These are phyloP conservation scores for Lumnitzera littorea DNA, from an alignment of 345 rosid genomes.

Conservation along the genomic window DNA sequence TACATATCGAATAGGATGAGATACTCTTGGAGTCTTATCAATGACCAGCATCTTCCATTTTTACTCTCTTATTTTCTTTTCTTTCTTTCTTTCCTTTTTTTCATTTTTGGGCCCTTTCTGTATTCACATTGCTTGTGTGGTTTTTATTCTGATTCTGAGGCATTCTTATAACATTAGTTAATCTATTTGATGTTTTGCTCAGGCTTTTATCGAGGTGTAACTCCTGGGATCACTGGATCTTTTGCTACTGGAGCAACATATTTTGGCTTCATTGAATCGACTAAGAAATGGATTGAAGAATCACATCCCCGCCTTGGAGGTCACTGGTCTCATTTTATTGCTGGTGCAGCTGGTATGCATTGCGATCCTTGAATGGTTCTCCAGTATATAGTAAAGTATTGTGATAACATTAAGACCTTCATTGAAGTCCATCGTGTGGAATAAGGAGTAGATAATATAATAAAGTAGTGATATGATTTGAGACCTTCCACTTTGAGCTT, in stretches of 20 bases:
- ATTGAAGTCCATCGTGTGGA: no score
- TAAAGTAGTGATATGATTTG: no score
- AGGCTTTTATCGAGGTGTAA: conserved; percentile 91
- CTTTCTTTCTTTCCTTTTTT: no score
- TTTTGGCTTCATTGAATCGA: conserved; percentile 94
- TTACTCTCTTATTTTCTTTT: no score
- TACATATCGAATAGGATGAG: no score
- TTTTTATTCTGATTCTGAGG: neutral
- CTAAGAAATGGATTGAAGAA: conserved; percentile 86
- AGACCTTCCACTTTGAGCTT: no score
- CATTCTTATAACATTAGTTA: conserved; percentile 1
- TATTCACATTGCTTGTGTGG: neutral
- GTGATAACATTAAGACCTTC: no score
- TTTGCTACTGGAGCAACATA: conserved; percentile 95
- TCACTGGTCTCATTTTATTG: conserved; percentile 86
- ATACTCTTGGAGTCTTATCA: no score
- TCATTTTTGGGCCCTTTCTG: no score
- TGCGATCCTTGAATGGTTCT: neutral
- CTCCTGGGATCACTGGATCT: conserved; percentile 84
- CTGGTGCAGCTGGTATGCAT: conserved; percentile 78
- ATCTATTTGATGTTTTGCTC: conserved; percentile 15
- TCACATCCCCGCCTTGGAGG: conserved; percentile 78
- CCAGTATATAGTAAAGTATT: neutral
- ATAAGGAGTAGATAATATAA: no score
- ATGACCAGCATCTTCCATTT: no score